Base-by-base conservation (phyloP, 179 eudicot species). In the Nepenthes alata region DNA sequence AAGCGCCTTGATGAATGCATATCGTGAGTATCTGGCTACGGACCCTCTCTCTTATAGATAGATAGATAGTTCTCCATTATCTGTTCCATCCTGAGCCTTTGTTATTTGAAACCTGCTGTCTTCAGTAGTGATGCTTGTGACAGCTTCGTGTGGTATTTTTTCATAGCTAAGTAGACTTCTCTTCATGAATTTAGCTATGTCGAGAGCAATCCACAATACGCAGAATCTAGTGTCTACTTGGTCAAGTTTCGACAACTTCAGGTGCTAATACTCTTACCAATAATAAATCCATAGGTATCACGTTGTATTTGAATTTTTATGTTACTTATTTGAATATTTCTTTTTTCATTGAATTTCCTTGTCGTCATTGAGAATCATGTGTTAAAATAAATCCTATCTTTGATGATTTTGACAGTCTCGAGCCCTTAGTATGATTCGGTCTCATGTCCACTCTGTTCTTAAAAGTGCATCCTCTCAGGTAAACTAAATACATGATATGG, bases 201-300 rank as follows among this genome's bases (percentile, higher is more conserved):
- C 68, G 95, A 91, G 74, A 86, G 81, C 67, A 91, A 91, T 76
- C 90, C 96, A 53, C 98, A 91, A 76, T 91, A 89, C 77, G 98
- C 98, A 62, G 98, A 91, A 80, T 91, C 96, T 66, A 74, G 78
- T 75, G 90, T 91, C 71, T 91, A 91, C 85, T 74, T 86, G 74
- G 96, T 89, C 78, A 91, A 91, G 77, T 91, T 91, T 77, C 83
- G 96, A 50, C 98, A 89, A 63, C 96, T 91, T 37, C 98, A 89
- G 96, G 98, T 88, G 73, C 62, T 25, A 25, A 25, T 25, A 25
- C 25, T 25, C 25, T 25, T 25, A 25, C 0, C 25, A 25, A 25
- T 25, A 25, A 25, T 25, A 25, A 25, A 25, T 25, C 25, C 25
- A 25, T 25, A 25, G 25, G 25, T 25, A 25, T 25, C 25, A 25